These are phyloP conservation scores for Saturnispora kantuleensis DNA, from an alignment of 805 yeast genomes.

Conservation along the genomic window DNA sequence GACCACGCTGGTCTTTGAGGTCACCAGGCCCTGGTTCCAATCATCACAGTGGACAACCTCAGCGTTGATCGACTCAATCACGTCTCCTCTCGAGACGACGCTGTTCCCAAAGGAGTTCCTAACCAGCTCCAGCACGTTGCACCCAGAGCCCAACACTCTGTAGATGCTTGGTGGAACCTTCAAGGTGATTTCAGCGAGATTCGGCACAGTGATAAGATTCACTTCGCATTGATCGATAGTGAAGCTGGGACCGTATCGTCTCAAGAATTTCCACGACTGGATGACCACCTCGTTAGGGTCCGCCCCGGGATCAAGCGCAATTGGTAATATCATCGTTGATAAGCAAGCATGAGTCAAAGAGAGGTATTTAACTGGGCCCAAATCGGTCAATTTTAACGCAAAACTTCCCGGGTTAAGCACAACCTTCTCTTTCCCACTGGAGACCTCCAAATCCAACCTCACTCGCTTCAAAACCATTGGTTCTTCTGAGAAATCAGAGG, in stretches of 20 bases:
- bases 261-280: constrained; percentile 29
- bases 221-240: constrained; percentile 34
- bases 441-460: too few species aligned
- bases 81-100: constrained; percentile 34
- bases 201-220: constrained; percentile 24
- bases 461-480: too few species aligned
- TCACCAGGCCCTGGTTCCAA: constrained; percentile 52
- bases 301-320: not conserved
- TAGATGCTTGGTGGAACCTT: constrained; percentile 41
- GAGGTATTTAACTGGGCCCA: too few species aligned
- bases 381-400: not conserved
- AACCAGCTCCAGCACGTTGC: too few species aligned
- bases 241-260: constrained; percentile 29
- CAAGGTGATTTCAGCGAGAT: constrained; percentile 31
- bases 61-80: constrained; percentile 37
- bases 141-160: constrained; percentile 3
- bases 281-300: constrained; percentile 27
- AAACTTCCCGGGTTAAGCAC: not conserved
- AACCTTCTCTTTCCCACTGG: not conserved
- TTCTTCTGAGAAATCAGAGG: too few species aligned
- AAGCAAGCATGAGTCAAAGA: not conserved
- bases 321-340: not conserved
- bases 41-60: constrained; percentile 60
- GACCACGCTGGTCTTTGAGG: constrained; percentile 39
- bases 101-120: not conserved